These are phyloP conservation scores for Coprinopsis strossmayeri DNA, from an alignment of 768 basidiomycete genomes.

Conservation along the genomic window DNA sequence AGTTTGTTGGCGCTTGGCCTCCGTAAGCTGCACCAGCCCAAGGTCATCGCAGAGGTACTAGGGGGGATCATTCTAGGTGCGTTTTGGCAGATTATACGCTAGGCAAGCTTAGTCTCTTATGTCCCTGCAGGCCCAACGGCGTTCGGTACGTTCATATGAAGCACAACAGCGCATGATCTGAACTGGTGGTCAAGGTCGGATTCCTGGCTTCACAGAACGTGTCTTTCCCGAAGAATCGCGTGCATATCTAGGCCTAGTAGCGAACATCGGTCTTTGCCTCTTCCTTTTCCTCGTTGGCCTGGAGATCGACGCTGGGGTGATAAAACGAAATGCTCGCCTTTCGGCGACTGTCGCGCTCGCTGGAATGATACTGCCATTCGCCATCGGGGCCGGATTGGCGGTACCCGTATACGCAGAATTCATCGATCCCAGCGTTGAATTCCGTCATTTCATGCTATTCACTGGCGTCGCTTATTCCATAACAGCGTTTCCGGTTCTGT, in stretches of 20 bases:
- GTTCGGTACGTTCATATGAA: background rate
- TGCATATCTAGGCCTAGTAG: conserved; percentile 80
- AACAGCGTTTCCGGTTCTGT: conserved; percentile 82
- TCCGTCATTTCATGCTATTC: conserved; percentile 92
- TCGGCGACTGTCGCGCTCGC: conserved; percentile 68
- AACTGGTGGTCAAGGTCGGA: conserved; percentile 42
- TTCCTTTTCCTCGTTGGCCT: conserved; percentile 93
- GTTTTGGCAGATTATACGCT: too few species aligned
- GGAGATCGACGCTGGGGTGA: conserved; percentile 76
- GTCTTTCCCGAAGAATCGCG: conserved; percentile 73
- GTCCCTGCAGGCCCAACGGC: conserved; percentile 28
- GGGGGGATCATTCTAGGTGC: conserved; percentile 85
- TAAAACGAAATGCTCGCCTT: conserved; percentile 68
- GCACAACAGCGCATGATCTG: background rate
- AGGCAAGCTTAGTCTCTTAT: conserved; percentile 1
- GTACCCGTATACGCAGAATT: conserved; percentile 71
- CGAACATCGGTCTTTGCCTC: conserved; percentile 82
- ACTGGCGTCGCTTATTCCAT: conserved; percentile 88
- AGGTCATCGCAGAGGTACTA: conserved; percentile 76
- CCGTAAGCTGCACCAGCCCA: conserved; percentile 76
- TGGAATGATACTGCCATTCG: conserved; percentile 87
- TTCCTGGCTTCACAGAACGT: conserved; percentile 81
- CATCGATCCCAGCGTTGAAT: conserved; percentile 57
- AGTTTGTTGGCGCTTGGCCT: conserved; percentile 69
- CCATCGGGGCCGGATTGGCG: conserved; percentile 61